Conservation (phyloP, 768 basidiomycete genomes). For the Tylopilus balloui region DNA sequence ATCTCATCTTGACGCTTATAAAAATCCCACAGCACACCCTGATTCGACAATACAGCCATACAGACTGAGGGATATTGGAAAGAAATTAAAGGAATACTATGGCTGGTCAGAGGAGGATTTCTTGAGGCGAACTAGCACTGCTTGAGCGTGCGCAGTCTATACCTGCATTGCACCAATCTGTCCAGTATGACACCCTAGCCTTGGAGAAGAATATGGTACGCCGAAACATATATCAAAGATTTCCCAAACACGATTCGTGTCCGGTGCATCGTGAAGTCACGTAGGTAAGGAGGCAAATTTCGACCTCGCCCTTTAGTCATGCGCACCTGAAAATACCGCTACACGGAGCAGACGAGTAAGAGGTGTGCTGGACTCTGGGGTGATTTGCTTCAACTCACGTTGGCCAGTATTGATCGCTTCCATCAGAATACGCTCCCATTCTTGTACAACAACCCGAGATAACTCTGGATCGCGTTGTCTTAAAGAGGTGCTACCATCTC, state of each 20-base stretch:
- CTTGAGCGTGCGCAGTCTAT: constrained; percentile 4
- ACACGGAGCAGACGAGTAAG: background rate
- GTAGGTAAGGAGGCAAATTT: background rate
- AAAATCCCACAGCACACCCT: constrained; percentile 55
- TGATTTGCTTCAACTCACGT: constrained; percentile 14
- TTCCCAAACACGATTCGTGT: background rate
- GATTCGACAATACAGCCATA: constrained; percentile 54
- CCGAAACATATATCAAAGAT: background rate
- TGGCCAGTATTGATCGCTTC: constrained; percentile 16
- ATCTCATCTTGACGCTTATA: background rate
- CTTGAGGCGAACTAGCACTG: constrained; percentile 13
- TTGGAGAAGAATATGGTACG: background rate
- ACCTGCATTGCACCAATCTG: background rate
- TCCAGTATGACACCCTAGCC: background rate
- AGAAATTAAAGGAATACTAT: constrained; percentile 56
- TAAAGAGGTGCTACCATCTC: constrained; percentile 23
- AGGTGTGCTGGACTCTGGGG: background rate
- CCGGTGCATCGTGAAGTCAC: background rate
- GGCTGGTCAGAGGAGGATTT: constrained; percentile 58
- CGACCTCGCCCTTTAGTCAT: background rate
- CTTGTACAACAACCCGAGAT: constrained; percentile 16
- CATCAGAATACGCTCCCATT: constrained; percentile 17
- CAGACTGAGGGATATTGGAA: constrained; percentile 48
- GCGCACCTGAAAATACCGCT: constrained; percentile 1
- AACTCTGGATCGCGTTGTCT: constrained; percentile 13